Evolutionary conservation across 1,284 basidiomycete species (phyloP).

Genomic region (Mycena sp.): DNA sequence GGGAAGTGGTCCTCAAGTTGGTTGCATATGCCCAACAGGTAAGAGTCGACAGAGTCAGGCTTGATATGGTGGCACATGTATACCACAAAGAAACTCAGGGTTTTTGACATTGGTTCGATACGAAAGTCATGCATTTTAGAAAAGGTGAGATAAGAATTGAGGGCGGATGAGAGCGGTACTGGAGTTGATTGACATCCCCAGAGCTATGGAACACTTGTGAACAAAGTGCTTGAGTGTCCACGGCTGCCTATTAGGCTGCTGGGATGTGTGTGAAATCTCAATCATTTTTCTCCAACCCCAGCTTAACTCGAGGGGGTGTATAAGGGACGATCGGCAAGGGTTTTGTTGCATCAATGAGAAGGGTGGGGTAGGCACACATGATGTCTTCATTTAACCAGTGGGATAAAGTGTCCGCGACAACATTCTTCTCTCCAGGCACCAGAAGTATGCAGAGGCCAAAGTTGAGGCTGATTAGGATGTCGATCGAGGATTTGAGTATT

Average conservation of each 20-base stretch:
- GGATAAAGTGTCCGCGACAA: conserved; percentile 17
- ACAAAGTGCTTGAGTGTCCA: conserved; percentile 46
- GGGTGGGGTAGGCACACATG: conserved; percentile 7
- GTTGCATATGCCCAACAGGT: conserved; percentile 53
- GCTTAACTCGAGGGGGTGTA: conserved; percentile 41
- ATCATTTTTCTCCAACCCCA: conserved; percentile 42
- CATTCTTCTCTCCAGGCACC: conserved; percentile 10
- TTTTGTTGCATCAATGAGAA: conserved; percentile 21
- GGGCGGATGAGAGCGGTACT: conserved; percentile 25
- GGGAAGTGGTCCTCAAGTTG: conserved; percentile 49
- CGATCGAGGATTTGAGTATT: conserved; percentile 39
- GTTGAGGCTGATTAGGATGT: conserved; percentile 37
- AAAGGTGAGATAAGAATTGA: conserved; percentile 52
- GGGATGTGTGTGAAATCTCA: conserved; percentile 6
- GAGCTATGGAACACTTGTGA: conserved; percentile 42
- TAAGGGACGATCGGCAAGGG: conserved; percentile 25
- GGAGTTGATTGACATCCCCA: conserved; percentile 44
- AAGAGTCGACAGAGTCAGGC: conserved; percentile 46
- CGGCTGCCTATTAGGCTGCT: conserved; percentile 13
- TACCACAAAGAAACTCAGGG: conserved; percentile 45
- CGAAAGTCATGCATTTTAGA: conserved; percentile 42
- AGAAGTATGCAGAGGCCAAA: conserved; percentile 16
- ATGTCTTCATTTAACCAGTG: conserved; percentile 22
- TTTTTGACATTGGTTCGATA: conserved; percentile 45
- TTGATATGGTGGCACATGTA: conserved; percentile 52